phyloP scores from a whole-genome alignment of 2,329 filamentous ascomycete species.

The Exophiala aquamarina region DNA sequence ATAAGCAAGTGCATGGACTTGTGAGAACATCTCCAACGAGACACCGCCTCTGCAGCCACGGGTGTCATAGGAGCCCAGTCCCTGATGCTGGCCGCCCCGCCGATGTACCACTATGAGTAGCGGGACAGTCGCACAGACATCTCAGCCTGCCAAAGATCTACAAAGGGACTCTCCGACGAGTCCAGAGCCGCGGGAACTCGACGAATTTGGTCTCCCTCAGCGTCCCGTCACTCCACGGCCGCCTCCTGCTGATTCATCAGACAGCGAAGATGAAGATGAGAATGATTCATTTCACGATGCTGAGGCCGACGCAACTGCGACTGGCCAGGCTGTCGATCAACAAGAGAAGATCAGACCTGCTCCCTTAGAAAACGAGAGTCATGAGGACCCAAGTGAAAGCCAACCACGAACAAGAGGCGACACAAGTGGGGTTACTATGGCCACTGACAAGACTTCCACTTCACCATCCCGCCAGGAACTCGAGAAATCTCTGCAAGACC shows the following conservation, averaged over 20 bases:
- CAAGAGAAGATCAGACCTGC: too few species aligned
- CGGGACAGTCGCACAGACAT: constrained; percentile 9
- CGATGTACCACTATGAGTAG: constrained; percentile 23
- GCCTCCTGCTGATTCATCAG: constrained; percentile 2
- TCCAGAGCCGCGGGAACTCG: constrained; percentile 49
- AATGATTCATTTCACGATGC: constrained; percentile 39
- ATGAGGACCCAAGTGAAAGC: too few species aligned
- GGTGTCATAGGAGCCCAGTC: constrained; percentile 16
- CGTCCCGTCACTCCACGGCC: constrained; percentile 30
- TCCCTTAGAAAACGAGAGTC: too few species aligned
- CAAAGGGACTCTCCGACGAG: neutral
- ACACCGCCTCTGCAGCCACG: constrained; percentile 1
- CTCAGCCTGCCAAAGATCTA: constrained; percentile 4
- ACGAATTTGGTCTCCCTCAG: constrained; percentile 71
- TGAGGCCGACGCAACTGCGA: constrained; percentile 30
- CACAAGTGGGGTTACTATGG: too few species aligned
- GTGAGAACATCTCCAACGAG: too few species aligned
- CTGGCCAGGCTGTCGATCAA: constrained; percentile 7
- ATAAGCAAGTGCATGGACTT: too few species aligned
- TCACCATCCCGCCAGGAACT: too few species aligned
- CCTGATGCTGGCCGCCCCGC: constrained; percentile 17
- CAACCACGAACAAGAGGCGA: too few species aligned
- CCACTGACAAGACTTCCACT: too few species aligned
- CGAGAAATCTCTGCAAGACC: too few species aligned
- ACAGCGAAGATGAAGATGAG: constrained; percentile 41